Percentiles rank a stretch among this genome's conserved stretches.
Conservation (phyloP, 768 basidiomycete species). For the Panaeolus cyanescens region DNA sequence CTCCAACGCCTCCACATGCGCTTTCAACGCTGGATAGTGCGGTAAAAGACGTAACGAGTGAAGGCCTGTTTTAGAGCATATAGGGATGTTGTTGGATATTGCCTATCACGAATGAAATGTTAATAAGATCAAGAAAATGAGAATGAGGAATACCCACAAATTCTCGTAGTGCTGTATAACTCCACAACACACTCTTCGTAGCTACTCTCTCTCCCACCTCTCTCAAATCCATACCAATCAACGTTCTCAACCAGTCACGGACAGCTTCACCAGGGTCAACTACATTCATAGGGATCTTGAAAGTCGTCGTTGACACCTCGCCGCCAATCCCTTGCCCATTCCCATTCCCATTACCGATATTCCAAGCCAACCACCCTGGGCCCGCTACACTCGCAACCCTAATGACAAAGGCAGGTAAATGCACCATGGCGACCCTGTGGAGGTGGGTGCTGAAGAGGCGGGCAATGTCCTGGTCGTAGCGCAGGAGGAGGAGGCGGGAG, state of each 20-base stretch:
- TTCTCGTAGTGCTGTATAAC: constrained; percentile 74
- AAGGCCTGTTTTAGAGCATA: constrained; percentile 65
- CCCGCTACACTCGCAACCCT: constrained; percentile 62
- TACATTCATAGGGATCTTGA: neutral
- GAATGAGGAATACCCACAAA: constrained; percentile 52
- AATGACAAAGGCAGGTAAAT: constrained; percentile 70
- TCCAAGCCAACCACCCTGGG: constrained; percentile 63
- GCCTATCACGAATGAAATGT: constrained; percentile 44
- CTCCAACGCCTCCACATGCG: constrained; percentile 64
- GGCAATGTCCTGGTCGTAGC: constrained; percentile 76
- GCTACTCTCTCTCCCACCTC: constrained; percentile 79
- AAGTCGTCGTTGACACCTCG: constrained; percentile 52
- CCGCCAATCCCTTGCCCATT: neutral
- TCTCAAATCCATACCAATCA: constrained; percentile 75
- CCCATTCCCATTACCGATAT: neutral
- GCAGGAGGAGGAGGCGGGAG: constrained; percentile 63
- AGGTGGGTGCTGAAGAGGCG: constrained; percentile 74
- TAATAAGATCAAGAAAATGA: constrained; percentile 13
- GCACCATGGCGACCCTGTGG: constrained; percentile 61
- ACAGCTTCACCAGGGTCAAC: constrained; percentile 48
- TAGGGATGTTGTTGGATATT: constrained; percentile 65
- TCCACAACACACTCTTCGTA: constrained; percentile 80
- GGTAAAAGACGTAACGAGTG: constrained; percentile 70
- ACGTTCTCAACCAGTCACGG: constrained; percentile 72
- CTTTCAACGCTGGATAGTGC: constrained; percentile 56